Evolutionary conservation across 2,329 filamentous ascomycete genomes (phyloP), one percentile per base, ranked within the genome.

Genomic region (Aureobasidium sp.): DNA sequence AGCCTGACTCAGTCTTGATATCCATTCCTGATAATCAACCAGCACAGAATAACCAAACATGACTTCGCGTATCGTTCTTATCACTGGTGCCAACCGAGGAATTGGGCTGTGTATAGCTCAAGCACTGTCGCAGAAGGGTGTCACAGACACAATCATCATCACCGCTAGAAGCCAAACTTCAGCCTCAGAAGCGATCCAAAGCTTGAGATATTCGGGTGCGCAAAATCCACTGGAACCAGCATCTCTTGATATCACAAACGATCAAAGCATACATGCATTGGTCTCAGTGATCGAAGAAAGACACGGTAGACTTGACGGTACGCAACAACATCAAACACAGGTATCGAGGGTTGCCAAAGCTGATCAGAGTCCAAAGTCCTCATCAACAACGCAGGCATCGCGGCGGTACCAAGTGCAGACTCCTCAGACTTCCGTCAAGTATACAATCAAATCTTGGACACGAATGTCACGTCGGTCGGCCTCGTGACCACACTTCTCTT

Each of bases 401-500:
- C 42, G 5, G 42, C 42, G 22, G 31, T 41, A 6, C 48, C 59
- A 45, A 9, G 9, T 22, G 27, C 48, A n/a, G 39, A 42, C 22
- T 17, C n/a, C 15, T 56, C 52, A 22, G 69, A 71, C 11, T 66
- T 76, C 20, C 73, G 76, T 64, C 67, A 71, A 31, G 68, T 68
- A 3, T 71, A 72, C 68, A 72, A 68, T 64, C 63, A 65, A 6
- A 69, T 67, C 15, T 73, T 76, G n/a, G 71, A 75, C 53, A 70
- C 76, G 42, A 79, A 81, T 68, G 72, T 81, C 64, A 76, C 74
- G 2, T 79, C 77, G 0, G 71, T 79, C 22, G 77, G 71, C 5
- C 71, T 74, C 47, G 41, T 78, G 37, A 69, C 70, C 12, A 64
- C 65, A 11, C 64, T 72, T 20, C 68, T 71, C 61, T 64, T 71